Conservation (phyloP, 2,329 filamentous ascomycete genomes). For the Rutstroemia sp. region DNA sequence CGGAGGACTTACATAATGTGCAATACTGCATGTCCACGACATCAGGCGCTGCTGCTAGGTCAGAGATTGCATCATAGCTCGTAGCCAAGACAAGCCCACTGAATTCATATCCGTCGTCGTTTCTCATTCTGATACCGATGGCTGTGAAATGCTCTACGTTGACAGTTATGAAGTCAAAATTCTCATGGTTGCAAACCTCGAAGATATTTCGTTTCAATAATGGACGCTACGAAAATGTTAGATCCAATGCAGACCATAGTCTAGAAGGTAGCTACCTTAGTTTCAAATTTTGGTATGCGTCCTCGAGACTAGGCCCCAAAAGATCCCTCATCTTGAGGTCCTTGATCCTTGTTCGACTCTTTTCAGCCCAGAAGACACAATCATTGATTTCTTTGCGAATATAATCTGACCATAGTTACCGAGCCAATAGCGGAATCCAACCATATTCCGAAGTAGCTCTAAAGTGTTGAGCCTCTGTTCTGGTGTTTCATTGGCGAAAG, state of each 20-base stretch:
- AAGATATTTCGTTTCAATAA: background rate
- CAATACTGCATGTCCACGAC: background rate
- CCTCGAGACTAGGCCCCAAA: background rate
- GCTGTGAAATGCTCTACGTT: background rate
- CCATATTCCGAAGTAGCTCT: constrained; percentile 37
- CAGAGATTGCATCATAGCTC: background rate
- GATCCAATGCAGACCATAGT: background rate
- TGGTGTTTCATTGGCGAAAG: constrained; percentile 35
- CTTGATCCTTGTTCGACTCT: constrained; percentile 36
- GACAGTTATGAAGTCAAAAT: background rate
- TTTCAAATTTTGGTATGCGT: constrained; percentile 1
- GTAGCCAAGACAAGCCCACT: background rate
- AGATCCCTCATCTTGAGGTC: constrained; percentile 13
- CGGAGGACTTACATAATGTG: no score
- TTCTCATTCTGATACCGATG: background rate
- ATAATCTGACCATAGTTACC: constrained; percentile 40
- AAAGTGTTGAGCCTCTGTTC: constrained; percentile 38
- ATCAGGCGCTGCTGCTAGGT: background rate
- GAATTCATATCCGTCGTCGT: constrained; percentile 2
- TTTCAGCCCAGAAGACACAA: constrained; percentile 39
- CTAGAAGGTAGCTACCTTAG: background rate
- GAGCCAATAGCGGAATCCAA: constrained; percentile 41
- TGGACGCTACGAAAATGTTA: background rate
- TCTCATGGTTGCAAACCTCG: constrained; percentile 3
- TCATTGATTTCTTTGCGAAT: constrained; percentile 36